Evolutionary conservation across 495 filamentous ascomycete genomes (phyloP).

Genomic region (Lasiosphaeris hirsuta): DNA sequence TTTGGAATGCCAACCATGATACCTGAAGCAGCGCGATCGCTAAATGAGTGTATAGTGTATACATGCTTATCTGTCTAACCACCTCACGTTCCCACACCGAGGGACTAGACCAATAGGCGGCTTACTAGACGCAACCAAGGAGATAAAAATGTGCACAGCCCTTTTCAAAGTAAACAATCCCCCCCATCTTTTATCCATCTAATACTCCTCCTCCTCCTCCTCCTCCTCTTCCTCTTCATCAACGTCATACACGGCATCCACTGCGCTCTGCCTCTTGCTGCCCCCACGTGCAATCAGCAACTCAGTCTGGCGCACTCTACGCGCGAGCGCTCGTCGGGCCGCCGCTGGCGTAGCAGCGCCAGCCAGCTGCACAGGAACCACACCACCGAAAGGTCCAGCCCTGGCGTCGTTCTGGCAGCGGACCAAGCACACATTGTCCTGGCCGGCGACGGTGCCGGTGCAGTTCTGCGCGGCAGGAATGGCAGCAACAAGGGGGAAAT

Average conservation of each 20-base stretch:
- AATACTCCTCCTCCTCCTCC: constrained; percentile 8
- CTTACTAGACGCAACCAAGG: no score
- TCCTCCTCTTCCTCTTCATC: constrained; percentile 7
- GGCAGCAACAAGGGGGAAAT: constrained; percentile 42
- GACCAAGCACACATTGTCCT: constrained; percentile 51
- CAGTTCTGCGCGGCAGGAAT: constrained; percentile 48
- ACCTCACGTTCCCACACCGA: no score
- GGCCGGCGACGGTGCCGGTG: constrained; percentile 51
- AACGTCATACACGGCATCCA: neutral
- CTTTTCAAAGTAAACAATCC: no score
- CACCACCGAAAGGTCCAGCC: constrained; percentile 54
- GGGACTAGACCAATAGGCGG: no score
- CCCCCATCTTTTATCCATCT: no score
- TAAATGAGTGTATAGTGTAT: no score
- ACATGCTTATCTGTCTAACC: no score
- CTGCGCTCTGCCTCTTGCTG: constrained; percentile 1
- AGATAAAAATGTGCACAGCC: no score
- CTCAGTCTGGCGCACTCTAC: constrained; percentile 4
- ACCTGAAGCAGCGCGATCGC: no score
- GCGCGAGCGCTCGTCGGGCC: constrained; percentile 6
- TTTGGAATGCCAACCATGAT: no score
- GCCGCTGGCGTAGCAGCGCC: constrained; percentile 4
- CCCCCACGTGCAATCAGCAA: neutral
- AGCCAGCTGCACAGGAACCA: constrained; percentile 51
- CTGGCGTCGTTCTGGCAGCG: constrained; percentile 48